phyloP scores from a whole-genome alignment of 129 eudicot species.

The Arctium minus region DNA sequence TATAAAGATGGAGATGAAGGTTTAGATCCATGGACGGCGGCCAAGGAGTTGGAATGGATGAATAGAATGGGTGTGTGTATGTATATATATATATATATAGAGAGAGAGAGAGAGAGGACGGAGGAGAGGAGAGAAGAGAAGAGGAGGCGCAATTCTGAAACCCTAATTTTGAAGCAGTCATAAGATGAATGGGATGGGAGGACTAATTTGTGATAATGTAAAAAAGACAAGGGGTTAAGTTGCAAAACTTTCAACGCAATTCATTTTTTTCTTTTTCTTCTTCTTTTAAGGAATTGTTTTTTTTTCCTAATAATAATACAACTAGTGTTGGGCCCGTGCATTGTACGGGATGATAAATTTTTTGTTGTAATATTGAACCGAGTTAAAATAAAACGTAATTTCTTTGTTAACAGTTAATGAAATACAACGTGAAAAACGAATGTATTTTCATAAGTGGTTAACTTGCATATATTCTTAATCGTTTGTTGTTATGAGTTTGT shows the following conservation, averaged over 20 bases:
- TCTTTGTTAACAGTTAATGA: too few species aligned
- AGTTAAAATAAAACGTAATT: too few species aligned
- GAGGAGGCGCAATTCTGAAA: constrained; percentile 15
- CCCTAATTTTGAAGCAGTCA: constrained; percentile 12
- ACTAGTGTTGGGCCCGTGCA: too few species aligned
- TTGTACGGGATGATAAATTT: too few species aligned
- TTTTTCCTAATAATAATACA: too few species aligned
- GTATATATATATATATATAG: background rate
- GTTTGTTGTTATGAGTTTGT: too few species aligned
- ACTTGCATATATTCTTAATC: too few species aligned
- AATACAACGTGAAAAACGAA: too few species aligned
- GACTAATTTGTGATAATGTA: background rate
- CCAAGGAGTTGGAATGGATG: background rate
- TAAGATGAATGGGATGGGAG: background rate
- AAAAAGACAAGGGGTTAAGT: background rate
- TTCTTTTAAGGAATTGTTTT: too few species aligned
- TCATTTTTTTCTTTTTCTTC: too few species aligned
- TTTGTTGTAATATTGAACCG: too few species aligned
- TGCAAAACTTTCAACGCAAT: background rate
- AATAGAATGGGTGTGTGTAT: background rate
- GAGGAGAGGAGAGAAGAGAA: background rate
- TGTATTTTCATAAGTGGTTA: too few species aligned
- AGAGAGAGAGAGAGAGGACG: background rate
- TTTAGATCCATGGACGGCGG: background rate
- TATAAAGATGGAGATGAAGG: background rate